Evolutionary conservation across 1,139 yeast genomes (phyloP).

Genomic region (Debaryomyces psychrophilus): DNA sequence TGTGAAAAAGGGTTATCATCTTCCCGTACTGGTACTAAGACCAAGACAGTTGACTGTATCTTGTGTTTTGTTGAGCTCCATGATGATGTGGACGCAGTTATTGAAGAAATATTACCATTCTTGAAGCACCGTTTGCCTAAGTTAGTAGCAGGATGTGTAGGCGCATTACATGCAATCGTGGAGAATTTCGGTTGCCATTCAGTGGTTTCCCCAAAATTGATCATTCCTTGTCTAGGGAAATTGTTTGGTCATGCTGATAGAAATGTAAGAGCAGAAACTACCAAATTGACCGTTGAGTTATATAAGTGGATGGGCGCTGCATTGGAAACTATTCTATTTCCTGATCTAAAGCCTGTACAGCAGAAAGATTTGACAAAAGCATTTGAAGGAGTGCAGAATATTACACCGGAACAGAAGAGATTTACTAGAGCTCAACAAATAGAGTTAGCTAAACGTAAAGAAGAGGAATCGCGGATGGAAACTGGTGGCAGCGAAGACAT

Average conservation of each 20-base stretch:
- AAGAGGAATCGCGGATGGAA: slow-evolving; percentile 20
- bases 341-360: slow-evolving; percentile 86
- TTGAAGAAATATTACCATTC: slow-evolving; percentile 69
- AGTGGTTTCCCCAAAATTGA: slow-evolving; percentile 61
- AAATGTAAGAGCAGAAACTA: slow-evolving; percentile 81
- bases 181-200: slow-evolving; percentile 67
- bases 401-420: slow-evolving; percentile 57
- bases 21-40: slow-evolving; percentile 74
- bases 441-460: slow-evolving; percentile 22
- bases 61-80: slow-evolving; percentile 62
- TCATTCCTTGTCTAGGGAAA: slow-evolving; percentile 64
- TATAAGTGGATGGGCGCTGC: slow-evolving; percentile 78
- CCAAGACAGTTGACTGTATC: slow-evolving; percentile 63
- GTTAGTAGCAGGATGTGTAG: slow-evolving; percentile 68
- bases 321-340: slow-evolving; percentile 61
- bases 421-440: slow-evolving; percentile 54
- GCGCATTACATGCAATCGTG: slow-evolving; percentile 59
- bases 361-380: slow-evolving; percentile 81
- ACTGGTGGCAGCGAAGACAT: slow-evolving; percentile 36
- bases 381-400: slow-evolving; percentile 57
- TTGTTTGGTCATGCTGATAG: slow-evolving; percentile 86
- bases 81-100: slow-evolving; percentile 63
- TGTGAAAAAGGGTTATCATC: slow-evolving; percentile 84
- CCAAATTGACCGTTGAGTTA: slow-evolving; percentile 67
- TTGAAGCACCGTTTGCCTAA: slow-evolving; percentile 73